Percentiles rank a stretch among this genome's conserved stretches.
phyloP scores from a whole-genome alignment of 352 stramenopile genomes.

The Phytophthora pisi region DNA sequence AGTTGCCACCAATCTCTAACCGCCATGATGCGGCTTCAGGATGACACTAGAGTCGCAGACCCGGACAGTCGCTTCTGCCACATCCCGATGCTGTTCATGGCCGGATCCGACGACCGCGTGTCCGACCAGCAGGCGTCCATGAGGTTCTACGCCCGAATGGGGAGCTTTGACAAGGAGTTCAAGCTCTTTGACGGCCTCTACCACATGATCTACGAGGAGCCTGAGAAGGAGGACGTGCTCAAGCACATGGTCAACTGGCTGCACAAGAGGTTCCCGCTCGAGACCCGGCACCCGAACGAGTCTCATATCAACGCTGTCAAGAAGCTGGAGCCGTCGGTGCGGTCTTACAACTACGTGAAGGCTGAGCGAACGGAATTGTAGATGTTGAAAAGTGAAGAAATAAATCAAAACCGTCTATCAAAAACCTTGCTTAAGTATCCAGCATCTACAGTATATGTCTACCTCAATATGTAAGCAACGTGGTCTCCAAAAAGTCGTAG shows the following conservation, averaged over 20 bases:
- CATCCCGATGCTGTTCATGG: slow-evolving; percentile 48
- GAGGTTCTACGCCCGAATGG: slow-evolving; percentile 49
- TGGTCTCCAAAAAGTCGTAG: slow-evolving; percentile 50
- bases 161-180: slow-evolving; percentile 66
- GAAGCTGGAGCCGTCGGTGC: slow-evolving; percentile 25
- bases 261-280: slow-evolving; percentile 36
- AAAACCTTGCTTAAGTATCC: background rate
- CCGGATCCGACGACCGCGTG: slow-evolving; percentile 54
- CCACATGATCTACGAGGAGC: slow-evolving; percentile 72
- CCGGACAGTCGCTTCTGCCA: slow-evolving; percentile 17
- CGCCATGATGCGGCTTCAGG: slow-evolving; percentile 45
- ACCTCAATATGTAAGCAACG: slow-evolving; percentile 37
- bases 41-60: slow-evolving; percentile 27
- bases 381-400: slow-evolving; percentile 6
- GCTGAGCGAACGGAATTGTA: slow-evolving; percentile 33
- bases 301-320: slow-evolving; percentile 25
- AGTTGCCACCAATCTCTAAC: slow-evolving; percentile 50
- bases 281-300: slow-evolving; percentile 35
- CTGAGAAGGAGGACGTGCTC: slow-evolving; percentile 59
- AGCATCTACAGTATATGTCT: background rate
- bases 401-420: slow-evolving; percentile 21
- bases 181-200: slow-evolving; percentile 65
- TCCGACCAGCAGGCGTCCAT: slow-evolving; percentile 42
- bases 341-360: slow-evolving; percentile 22
- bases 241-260: slow-evolving; percentile 53